Evolutionary conservation across 2,329 filamentous ascomycete species (phyloP).

Genomic region (Hypomyces perniciosus): DNA sequence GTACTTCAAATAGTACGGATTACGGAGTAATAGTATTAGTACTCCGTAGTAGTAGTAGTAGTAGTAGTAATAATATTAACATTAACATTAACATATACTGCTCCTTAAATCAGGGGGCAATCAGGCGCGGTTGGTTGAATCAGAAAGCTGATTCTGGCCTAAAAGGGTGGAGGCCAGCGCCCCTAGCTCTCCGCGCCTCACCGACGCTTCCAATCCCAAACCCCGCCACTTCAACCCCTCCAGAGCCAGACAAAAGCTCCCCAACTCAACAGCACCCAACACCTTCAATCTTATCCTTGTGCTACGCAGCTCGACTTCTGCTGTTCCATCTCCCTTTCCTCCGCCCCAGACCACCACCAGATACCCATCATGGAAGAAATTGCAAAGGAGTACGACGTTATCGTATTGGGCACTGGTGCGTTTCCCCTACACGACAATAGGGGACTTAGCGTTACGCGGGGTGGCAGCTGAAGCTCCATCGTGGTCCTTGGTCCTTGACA

Average conservation of each 20-base stretch:
- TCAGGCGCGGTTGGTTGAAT: too few species aligned
- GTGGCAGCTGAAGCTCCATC: background rate
- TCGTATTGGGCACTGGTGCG: conserved; percentile 95
- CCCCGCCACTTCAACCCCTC: conserved; percentile 25
- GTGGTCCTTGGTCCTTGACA: background rate
- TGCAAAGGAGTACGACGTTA: conserved; percentile 95
- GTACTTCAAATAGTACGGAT: too few species aligned
- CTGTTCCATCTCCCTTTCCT: conserved; percentile 3
- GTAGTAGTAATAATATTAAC: too few species aligned
- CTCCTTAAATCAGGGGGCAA: too few species aligned
- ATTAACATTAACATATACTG: too few species aligned
- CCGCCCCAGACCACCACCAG: conserved; percentile 12
- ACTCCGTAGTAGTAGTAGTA: too few species aligned
- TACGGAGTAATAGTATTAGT: too few species aligned
- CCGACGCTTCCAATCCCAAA: conserved; percentile 20
- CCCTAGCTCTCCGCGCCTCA: conserved; percentile 21
- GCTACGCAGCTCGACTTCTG: background rate
- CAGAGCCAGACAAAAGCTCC: conserved; percentile 8
- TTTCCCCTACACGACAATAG: conserved; percentile 15
- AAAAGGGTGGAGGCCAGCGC: background rate
- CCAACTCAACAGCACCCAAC: conserved; percentile 5
- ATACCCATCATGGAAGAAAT: conserved; percentile 82
- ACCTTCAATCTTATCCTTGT: conserved; percentile 3
- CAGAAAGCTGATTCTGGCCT: background rate
- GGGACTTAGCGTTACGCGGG: too few species aligned